These are phyloP conservation scores for Leucosporidium scottii DNA, from an alignment of 768 basidiomycete species.

Conservation along the genomic window DNA sequence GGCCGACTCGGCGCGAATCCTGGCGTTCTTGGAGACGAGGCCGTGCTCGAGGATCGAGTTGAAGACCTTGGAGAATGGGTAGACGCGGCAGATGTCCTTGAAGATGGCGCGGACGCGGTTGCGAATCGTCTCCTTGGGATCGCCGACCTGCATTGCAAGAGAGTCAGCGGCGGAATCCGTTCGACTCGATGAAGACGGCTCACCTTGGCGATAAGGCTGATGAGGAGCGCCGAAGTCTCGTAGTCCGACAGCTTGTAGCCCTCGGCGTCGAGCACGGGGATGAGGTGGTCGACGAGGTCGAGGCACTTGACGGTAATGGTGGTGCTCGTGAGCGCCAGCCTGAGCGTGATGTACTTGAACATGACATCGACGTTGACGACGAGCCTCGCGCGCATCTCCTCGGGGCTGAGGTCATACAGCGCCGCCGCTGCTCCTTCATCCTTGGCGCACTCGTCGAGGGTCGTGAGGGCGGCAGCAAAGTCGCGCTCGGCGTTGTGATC, in stretches of 20 bases:
- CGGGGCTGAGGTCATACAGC: constrained; percentile 47
- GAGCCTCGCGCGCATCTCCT: constrained; percentile 57
- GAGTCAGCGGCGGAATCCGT: background rate
- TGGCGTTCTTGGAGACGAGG: constrained; percentile 79
- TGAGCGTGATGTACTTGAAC: constrained; percentile 87
- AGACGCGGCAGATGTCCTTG: constrained; percentile 76
- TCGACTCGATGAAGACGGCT: constrained; percentile 1
- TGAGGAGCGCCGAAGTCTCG: constrained; percentile 81
- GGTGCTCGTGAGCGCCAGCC: constrained; percentile 81
- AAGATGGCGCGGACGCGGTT: constrained; percentile 74
- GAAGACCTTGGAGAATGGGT: constrained; percentile 87
- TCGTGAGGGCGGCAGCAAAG: constrained; percentile 66
- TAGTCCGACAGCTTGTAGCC: constrained; percentile 74
- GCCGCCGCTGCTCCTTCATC: constrained; percentile 53
- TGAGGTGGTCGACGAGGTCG: constrained; percentile 71
- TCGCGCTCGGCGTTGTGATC: constrained; percentile 95
- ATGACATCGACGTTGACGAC: constrained; percentile 84
- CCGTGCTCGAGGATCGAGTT: constrained; percentile 81
- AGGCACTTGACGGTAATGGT: constrained; percentile 80
- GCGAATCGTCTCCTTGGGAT: constrained; percentile 75
- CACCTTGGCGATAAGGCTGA: constrained; percentile 84
- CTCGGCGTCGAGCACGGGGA: constrained; percentile 64
- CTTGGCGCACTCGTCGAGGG: constrained; percentile 59
- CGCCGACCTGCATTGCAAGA: constrained; percentile 63
- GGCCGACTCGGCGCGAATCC: constrained; percentile 76